Evolutionary conservation across 2,329 filamentous ascomycete species (phyloP), one percentile per base, ranked within the genome.

Genomic region (Fusarium graminum): DNA sequence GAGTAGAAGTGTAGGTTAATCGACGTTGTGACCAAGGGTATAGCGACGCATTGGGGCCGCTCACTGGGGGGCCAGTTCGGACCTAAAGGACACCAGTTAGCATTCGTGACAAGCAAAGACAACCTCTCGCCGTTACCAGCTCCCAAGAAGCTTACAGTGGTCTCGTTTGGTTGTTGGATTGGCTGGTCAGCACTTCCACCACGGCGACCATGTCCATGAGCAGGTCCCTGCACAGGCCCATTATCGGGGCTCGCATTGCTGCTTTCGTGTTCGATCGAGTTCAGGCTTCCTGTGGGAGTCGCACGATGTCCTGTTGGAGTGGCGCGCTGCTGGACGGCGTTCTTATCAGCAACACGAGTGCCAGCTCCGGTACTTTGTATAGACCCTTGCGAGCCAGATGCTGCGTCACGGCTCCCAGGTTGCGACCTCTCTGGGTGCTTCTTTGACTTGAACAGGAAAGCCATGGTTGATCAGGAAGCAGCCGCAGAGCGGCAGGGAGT

Each of bases 21-120:
- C 92, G 89, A 61, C 93, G 89, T 76, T 97, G 92, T 66, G 94
- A 97, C 95, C 95, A 99, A 1, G 95, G 95, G 75, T 98, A 99
- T 53, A 97, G 87, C 7, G 93, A 93, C 39, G 90, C 83, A 77
- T 94, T 95, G 39, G 88, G 85, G 65, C 88, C 86, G 67, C 78
- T 76, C 34, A 76, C 60, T 17, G 76, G 76, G 67, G 81, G 75
- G 72, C 80, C 85, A 74, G 87, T 90, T 68, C 86, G 85, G 69
- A 84, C 80, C 83, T 89, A 76, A 42, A 44, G 52, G 26, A 6
- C 39, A 25, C 26, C 25, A 40, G 51, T 71, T 59, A 72, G 59
- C 43, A 53, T 30, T 30, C 51, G 45, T 19, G 36, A 36, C 53
- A 38, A 46, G 26, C 40, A 14, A 41, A 19, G 17, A 29, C 22